Evolutionary conservation across 2,329 filamentous ascomycete species (phyloP), one percentile per base, ranked within the genome.

Genomic region (Verticillium dahliae): DNA sequence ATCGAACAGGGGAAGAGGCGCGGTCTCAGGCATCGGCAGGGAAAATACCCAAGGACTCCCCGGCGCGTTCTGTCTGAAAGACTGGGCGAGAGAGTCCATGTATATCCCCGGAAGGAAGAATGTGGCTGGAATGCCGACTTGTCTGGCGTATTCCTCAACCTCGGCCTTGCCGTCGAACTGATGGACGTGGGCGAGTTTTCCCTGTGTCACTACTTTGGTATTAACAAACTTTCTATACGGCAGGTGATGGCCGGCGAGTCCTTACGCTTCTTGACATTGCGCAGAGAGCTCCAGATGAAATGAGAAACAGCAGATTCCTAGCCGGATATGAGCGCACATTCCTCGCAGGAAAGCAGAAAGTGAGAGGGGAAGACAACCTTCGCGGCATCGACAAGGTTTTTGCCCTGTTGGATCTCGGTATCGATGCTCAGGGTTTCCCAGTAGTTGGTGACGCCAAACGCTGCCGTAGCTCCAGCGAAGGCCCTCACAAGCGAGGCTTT

Each of bases 131-230:
- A 85, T 72, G 0, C 75, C 76, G 3, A 81, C 67, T 0, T 64
- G 62, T 18, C 81, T 78, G 56, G 85, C 80, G 67, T 87, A 84
- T n/a, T 75, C 66, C 65, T 85, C 83, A 0, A 83, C 77, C 13
- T 79, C 72, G 22, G 83, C 83, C 69, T 87, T 87, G 69, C 71
- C 74, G 70, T 87, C 85, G 63, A 87, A 87, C 65, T 83, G 80
- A 63, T 76, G 71, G 35, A 82, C 77, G 54, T 76, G 67, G 31
- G 72, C 58, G 4, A 81, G 74, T 15, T 68, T 70, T 60, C 78
- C 78, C 27, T 27, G 27, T 4, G 27, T 27, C 27, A 4, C 27
- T 4, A 27, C 27, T 27, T 3, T 27, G 3, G 27, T 27, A 27
- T 27, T 27, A 27, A 4, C 27, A 27, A 27, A 3, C 27, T 4